Conservation (phyloP, 2,329 filamentous ascomycete species). For the Colletotrichum tropicicola region DNA sequence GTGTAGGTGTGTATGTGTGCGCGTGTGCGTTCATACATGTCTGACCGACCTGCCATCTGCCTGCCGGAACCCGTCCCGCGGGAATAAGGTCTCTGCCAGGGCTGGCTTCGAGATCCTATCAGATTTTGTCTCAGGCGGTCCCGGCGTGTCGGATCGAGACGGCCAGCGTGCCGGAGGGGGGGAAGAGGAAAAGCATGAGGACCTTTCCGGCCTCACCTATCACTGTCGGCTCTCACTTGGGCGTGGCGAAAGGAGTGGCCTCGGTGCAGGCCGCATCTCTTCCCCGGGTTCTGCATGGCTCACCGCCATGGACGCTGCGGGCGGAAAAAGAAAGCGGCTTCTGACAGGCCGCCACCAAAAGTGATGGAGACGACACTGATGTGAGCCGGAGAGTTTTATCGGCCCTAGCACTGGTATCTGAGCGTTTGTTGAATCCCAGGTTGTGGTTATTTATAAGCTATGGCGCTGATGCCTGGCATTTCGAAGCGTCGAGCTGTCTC, state of each 20-base stretch:
- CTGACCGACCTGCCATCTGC: slow-evolving; percentile 5
- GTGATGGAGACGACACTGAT: too few relatives aligned
- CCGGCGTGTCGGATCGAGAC: slow-evolving; percentile 17
- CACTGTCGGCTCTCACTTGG: neutral
- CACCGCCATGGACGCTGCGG: neutral
- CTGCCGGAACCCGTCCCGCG: slow-evolving; percentile 23
- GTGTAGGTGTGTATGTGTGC: too few relatives aligned
- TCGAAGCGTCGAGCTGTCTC: too few relatives aligned
- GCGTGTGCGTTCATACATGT: neutral
- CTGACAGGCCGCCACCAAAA: too few relatives aligned
- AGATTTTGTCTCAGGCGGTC: neutral
- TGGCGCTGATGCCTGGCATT: too few relatives aligned
- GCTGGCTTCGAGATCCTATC: neutral
- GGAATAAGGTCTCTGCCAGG: neutral
- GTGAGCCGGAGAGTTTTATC: too few relatives aligned
- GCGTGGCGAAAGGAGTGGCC: neutral
- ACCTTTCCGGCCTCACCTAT: slow-evolving; percentile 13
- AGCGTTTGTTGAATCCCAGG: too few relatives aligned
- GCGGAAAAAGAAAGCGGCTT: neutral
- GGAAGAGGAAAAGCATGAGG: neutral
- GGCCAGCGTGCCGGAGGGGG: slow-evolving; percentile 6
- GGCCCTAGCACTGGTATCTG: too few relatives aligned
- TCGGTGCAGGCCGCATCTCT: neutral
- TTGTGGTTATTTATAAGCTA: too few relatives aligned
- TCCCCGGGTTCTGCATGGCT: neutral